Base-by-base conservation (phyloP, 805 yeast genomes). In the Candida succiphila region DNA sequence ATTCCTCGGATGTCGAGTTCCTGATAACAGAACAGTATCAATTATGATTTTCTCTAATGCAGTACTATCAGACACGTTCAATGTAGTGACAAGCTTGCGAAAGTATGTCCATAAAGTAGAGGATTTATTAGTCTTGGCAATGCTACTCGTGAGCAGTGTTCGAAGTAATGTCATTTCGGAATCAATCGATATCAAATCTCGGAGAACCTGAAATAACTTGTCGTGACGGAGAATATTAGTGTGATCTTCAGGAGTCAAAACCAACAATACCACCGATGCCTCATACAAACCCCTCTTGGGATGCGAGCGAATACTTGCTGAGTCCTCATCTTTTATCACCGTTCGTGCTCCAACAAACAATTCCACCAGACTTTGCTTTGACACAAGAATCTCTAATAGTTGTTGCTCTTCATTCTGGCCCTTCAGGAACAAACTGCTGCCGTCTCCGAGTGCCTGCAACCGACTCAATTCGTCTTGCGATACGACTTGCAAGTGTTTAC, bases 1-100 rank as follows among this genome's bases (percentile, higher is more conserved):
- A 44, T 69, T 72, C 28, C 58, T 44, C 8, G 63, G 64, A 41
- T 71, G 78, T 10, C 46, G 38, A 17, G 38, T 45, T 0, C 60
- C 59, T 0, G 76, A 65, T 7, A 31, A 32, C 2, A 52, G 34
- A 2, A 69, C 54, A 2, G 42, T 31, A 4, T 37, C 38, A 40
- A 10, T 13, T 39, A 17, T 25, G 27, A 27, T 8, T 22, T n/a
- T 22, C 34, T 14, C 8, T 10, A 7, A 15, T 20, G 19, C 5
- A 25, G n/a, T 17, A 27, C 9, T 23, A 22, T 30, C 16, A 25
- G 14, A 25, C 7, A n/a, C n/a, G 6, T 25, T 35, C 4, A 9
- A 13, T 25, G 23, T 12, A 20, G 33, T 22, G n/a, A n/a, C n/a
- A 5, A 29, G 23, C 32, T 43, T 50, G 22, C 40, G 40, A 31